Evolutionary conservation across 164 flowering plant species (phyloP).

Genomic region (Taxillus chinensis): DNA sequence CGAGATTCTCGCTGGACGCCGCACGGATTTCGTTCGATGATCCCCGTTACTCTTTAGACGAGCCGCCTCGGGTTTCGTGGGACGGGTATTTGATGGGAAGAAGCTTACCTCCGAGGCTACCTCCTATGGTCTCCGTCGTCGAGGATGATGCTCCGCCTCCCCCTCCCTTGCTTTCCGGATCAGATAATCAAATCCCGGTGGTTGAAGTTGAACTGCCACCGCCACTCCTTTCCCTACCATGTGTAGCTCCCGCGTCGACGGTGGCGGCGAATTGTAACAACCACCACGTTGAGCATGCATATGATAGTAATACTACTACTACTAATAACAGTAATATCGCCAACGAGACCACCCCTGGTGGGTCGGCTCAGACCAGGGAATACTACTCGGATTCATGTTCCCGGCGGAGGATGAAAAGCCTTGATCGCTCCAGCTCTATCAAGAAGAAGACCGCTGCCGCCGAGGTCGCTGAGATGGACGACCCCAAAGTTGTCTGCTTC

Average conservation of each 20-base stretch:
- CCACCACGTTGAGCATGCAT: no score
- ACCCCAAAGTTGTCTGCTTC: slow-evolving; percentile 29
- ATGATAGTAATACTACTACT: no score
- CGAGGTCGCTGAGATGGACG: slow-evolving; percentile 64
- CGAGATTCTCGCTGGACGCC: not conserved
- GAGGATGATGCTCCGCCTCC: slow-evolving; percentile 38
- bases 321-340: slow-evolving; percentile 29
- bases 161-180: slow-evolving; percentile 19
- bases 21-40: not conserved
- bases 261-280: no score
- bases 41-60: slow-evolving; percentile 3
- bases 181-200: slow-evolving; percentile 51
- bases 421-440: slow-evolving; percentile 68
- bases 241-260: no score
- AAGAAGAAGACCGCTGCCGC: slow-evolving; percentile 52
- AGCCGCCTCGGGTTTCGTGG: slow-evolving; percentile 1
- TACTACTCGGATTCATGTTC: slow-evolving; percentile 80
- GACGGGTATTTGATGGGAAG: slow-evolving; percentile 11
- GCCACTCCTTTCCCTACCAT: not conserved
- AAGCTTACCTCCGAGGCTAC: slow-evolving; percentile 34
- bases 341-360: slow-evolving; percentile 52
- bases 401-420: slow-evolving; percentile 58
- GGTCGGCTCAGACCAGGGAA: slow-evolving; percentile 79
- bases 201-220: slow-evolving; percentile 42
- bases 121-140: slow-evolving; percentile 69